Base-by-base conservation (phyloP, 2,329 filamentous ascomycete genomes). In the Aspergillus caelatus region DNA sequence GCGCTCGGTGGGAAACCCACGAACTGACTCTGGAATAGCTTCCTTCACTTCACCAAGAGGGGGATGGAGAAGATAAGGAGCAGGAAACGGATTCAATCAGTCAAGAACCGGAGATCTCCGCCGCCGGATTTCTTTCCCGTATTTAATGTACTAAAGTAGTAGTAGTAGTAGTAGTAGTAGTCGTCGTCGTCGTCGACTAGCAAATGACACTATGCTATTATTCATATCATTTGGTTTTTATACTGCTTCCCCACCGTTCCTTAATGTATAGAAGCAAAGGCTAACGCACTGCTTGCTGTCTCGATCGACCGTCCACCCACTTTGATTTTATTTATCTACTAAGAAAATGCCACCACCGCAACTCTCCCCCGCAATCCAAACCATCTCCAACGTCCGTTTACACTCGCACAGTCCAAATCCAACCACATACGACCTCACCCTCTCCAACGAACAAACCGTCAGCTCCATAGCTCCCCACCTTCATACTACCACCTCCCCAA, bases 351-450 rank as follows among this genome's bases (percentile, higher is more conserved):
- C 46, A 30, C 46, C 46, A n/a, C 46, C 46, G 4, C 46, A 50
- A 14, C 46, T 50, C 26, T 50, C 83, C 0, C 86, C 30, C 34
- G 55, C 55, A 2, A 62, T 76, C 14, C 52, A 60, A 21, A 58
- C 39, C 0, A 68, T 76, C 30, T 62, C 66, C 21, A 67, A 66
- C 10, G 63, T 83, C 46, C 72, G 72, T 39, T 64, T 81, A 12
- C 26, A 67, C 58, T 71, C 9, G 57, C 6, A 21, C 46, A 19
- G 23, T 28, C 7, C 23, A 28, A 28, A 26, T 26, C 26, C 69
- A 16, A 55, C 68, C 41, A 66, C 69, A 23, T 80, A 75, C 76
- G 69, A 80, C 65, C 68, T 81, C 55, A 64, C 65, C 14, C 50
- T 75, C 52, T 56, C 60, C n/a, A 62, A 69, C 34, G 53, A 58